phyloP scores from a whole-genome alignment of 1,284 basidiomycete genomes.

The Neonothopanus nambi region DNA sequence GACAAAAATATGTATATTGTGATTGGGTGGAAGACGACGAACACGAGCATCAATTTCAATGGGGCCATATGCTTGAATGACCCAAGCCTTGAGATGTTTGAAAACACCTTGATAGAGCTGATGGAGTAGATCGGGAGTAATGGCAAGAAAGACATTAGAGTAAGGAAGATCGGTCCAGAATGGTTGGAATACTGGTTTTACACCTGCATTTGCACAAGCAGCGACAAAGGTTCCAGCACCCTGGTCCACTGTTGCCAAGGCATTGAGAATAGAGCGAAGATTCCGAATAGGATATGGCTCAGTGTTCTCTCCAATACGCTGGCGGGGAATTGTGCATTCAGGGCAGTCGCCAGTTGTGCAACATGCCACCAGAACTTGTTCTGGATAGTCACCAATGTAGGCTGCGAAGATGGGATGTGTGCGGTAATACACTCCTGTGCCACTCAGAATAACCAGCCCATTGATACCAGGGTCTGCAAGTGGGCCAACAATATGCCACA shows the following conservation, averaged over 20 bases:
- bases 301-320: conserved; percentile 8
- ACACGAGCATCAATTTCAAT: too few relatives aligned
- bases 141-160: conserved; percentile 22
- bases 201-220: too few relatives aligned
- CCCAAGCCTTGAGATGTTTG: conserved; percentile 22
- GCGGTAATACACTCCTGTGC: conserved; percentile 15
- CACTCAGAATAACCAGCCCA: conserved; percentile 25
- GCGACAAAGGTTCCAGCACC: conserved; percentile 8
- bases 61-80: conserved; percentile 3
- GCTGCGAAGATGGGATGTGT: conserved; percentile 28
- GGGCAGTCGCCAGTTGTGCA: conserved; percentile 25
- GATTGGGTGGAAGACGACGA: too few relatives aligned
- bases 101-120: conserved; percentile 34
- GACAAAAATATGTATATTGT: too few relatives aligned
- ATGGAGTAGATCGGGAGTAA: conserved; percentile 32
- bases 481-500: conserved; percentile 26
- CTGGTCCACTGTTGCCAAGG: not conserved
- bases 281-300: not conserved
- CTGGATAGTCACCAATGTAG: conserved; percentile 30
- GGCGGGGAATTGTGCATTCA: conserved; percentile 15
- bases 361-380: too few relatives aligned
- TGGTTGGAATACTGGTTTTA: conserved; percentile 20
- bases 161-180: conserved; percentile 28
- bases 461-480: conserved; percentile 21
- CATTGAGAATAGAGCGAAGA: not conserved